Evolutionary conservation across 441 rosid species (phyloP).

Genomic region (Pelargonium citronellum): DNA sequence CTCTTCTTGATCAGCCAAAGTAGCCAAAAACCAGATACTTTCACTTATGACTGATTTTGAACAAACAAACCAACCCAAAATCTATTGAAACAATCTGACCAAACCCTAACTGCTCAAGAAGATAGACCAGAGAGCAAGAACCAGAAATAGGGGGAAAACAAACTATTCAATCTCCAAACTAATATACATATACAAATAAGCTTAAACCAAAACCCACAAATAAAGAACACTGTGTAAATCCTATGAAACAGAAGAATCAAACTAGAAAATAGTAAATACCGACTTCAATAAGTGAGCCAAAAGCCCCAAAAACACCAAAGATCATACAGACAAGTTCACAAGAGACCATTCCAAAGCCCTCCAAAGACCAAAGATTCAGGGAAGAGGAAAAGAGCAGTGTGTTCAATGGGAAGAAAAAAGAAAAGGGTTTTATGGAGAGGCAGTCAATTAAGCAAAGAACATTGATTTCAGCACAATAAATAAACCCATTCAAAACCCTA

Average conservation of each 20-base stretch:
- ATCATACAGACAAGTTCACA: slow-evolving; percentile 22
- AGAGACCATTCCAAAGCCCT: slow-evolving; percentile 30
- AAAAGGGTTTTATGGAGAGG: slow-evolving; percentile 24
- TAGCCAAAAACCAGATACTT: slow-evolving; percentile 19
- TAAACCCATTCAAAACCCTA: slow-evolving; percentile 54
- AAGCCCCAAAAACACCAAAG: slow-evolving; percentile 18
- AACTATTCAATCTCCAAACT: slow-evolving; percentile 21
- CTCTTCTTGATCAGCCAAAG: slow-evolving; percentile 25
- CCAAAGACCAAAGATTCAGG: slow-evolving; percentile 23
- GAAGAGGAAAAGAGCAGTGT: slow-evolving; percentile 28
- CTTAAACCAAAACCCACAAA: slow-evolving; percentile 18
- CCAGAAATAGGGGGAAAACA: slow-evolving; percentile 17
- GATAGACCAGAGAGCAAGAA: slow-evolving; percentile 2
- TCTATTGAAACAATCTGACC: slow-evolving; percentile 20
- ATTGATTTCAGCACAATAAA: slow-evolving; percentile 64
- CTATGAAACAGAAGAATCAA: slow-evolving; percentile 1
- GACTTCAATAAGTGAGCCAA: slow-evolving; percentile 22
- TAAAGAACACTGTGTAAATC: slow-evolving; percentile 4
- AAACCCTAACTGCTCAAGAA: slow-evolving; percentile 20
- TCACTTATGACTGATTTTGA: slow-evolving; percentile 25
- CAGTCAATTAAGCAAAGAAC: slow-evolving; percentile 54
- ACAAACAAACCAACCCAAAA: slow-evolving; percentile 15
- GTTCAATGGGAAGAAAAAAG: slow-evolving; percentile 26
- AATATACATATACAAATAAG: slow-evolving; percentile 17
- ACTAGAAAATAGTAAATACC: not conserved